These are phyloP conservation scores for Stromatinia cepivora DNA, from an alignment of 2,329 filamentous ascomycete genomes.

Conservation along the genomic window DNA sequence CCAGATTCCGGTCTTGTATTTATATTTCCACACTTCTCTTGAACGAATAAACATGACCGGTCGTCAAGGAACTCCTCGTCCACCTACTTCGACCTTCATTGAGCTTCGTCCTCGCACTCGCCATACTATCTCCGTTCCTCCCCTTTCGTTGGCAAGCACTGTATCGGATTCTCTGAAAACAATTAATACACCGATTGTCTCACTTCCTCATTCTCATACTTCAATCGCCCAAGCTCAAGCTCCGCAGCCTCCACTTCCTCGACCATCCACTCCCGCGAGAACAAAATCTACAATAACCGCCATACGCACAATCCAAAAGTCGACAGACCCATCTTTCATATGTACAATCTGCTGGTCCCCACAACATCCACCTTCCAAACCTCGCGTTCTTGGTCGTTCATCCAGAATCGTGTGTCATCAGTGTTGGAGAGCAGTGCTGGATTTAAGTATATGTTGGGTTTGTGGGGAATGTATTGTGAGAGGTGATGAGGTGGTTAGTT, in stretches of 20 bases:
- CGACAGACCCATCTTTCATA: slow-evolving; percentile 45
- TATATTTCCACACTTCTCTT: neutral
- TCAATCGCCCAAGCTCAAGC: neutral
- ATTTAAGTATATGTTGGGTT: slow-evolving; percentile 58
- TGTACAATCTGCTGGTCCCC: slow-evolving; percentile 58
- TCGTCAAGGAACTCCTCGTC: slow-evolving; percentile 17
- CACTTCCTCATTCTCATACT: neutral
- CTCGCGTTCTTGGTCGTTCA: slow-evolving; percentile 47
- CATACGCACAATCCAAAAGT: neutral
- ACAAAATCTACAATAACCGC: neutral
- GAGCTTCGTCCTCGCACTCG: slow-evolving; percentile 12
- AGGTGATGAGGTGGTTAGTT: slow-evolving; percentile 55
- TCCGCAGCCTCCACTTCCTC: neutral
- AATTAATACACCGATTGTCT: neutral
- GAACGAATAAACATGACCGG: slow-evolving; percentile 4
- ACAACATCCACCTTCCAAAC: slow-evolving; percentile 41
- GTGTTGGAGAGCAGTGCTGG: slow-evolving; percentile 51
- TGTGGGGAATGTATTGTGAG: slow-evolving; percentile 57
- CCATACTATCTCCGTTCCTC: slow-evolving; percentile 12
- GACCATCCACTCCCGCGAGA: neutral
- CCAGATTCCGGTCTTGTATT: neutral
- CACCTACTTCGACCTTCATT: slow-evolving; percentile 8
- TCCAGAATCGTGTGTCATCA: slow-evolving; percentile 51
- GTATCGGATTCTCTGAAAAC: neutral
- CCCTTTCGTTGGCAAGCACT: slow-evolving; percentile 1